phyloP scores from a whole-genome alignment of 208 protist species.

The Perkinsela sp. region DNA sequence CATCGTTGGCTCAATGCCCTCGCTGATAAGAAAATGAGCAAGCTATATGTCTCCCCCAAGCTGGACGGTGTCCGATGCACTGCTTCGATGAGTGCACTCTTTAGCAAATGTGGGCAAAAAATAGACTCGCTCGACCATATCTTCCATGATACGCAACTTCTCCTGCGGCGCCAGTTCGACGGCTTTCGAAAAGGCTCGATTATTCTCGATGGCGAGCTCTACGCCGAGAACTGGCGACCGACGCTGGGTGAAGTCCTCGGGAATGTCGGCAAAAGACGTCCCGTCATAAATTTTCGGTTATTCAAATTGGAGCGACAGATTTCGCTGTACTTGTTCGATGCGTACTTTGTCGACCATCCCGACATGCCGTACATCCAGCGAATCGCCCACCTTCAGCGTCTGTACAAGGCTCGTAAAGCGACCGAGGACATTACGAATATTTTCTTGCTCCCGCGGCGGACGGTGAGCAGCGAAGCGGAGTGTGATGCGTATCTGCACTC shows the following conservation, averaged over 20 bases:
- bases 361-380: background rate
- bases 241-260: background rate
- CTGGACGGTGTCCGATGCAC: background rate
- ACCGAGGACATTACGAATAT: background rate
- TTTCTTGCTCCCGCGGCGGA: background rate
- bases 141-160: background rate
- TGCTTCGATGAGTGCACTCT: background rate
- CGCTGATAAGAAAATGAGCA: background rate
- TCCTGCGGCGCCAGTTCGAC: background rate
- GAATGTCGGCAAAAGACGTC: background rate
- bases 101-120: background rate
- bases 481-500: background rate
- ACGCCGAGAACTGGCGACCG: background rate
- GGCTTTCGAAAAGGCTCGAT: background rate
- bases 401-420: background rate
- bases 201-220: background rate
- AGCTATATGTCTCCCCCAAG: background rate
- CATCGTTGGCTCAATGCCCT: background rate
- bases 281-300: background rate
- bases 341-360: background rate
- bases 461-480: background rate
- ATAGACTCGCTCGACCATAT: background rate
- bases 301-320: background rate
- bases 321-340: background rate
- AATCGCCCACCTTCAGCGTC: background rate